phyloP scores from a whole-genome alignment of 441 rosid species.

The Adansonia madagascariensis region DNA sequence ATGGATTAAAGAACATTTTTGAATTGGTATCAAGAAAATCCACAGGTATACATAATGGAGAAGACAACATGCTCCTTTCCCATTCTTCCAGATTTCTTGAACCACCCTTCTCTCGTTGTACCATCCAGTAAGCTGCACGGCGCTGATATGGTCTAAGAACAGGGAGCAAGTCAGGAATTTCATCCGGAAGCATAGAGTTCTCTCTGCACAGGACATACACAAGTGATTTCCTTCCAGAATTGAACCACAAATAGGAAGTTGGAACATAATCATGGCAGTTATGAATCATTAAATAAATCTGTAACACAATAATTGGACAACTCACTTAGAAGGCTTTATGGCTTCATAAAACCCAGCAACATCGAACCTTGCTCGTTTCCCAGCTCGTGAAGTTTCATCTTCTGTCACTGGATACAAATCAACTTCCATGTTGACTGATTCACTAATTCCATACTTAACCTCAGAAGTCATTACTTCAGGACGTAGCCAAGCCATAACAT shows the following conservation, averaged over 20 bases:
- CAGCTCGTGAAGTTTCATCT: constrained; percentile 40
- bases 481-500: constrained; percentile 90
- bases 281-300: constrained; percentile 21
- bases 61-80: constrained; percentile 54
- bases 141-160: constrained; percentile 88
- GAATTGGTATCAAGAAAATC: constrained; percentile 64
- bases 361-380: constrained; percentile 60
- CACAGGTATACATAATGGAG: constrained; percentile 71
- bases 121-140: constrained; percentile 97
- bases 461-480: constrained; percentile 91
- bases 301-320: neutral
- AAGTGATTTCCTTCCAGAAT: constrained; percentile 13
- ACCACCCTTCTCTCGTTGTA: constrained; percentile 76
- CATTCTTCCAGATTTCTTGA: constrained; percentile 39
- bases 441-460: constrained; percentile 59
- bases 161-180: constrained; percentile 73
- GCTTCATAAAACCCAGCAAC: constrained; percentile 91
- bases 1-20: constrained; percentile 92
- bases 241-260: constrained; percentile 26
- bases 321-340: constrained; percentile 94
- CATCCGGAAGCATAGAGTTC: constrained; percentile 66
- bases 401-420: constrained; percentile 35
- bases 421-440: constrained; percentile 39
- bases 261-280: neutral
- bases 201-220: constrained; percentile 50